Conservation (phyloP, 1,284 basidiomycete genomes). For the Athelia sp. region DNA sequence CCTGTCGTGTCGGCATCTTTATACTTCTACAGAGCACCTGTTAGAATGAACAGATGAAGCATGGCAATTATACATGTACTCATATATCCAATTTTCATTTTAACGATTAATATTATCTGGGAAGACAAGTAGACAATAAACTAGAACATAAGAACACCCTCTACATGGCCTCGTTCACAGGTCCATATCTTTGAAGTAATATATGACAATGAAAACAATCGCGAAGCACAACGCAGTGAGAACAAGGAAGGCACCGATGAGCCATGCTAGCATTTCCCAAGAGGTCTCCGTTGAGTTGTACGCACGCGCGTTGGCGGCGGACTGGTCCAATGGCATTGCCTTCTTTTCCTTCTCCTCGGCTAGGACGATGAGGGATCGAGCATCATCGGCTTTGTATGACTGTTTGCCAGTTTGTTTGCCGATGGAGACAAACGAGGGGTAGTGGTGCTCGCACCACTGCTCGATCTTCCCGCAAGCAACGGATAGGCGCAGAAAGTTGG, state of each 20-base stretch:
- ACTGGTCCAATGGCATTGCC: constrained; percentile 18
- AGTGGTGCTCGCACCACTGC: constrained; percentile 87
- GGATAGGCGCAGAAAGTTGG: constrained; percentile 80
- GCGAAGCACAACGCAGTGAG: constrained; percentile 29
- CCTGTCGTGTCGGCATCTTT: no score
- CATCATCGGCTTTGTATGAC: constrained; percentile 45
- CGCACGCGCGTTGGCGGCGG: constrained; percentile 5
- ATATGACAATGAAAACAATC: constrained; percentile 29
- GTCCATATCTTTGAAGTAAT: constrained; percentile 15
- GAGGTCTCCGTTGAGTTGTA: constrained; percentile 16
- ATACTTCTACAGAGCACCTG: no score
- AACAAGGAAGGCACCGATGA: constrained; percentile 35
- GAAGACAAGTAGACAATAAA: no score
- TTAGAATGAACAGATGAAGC: no score
- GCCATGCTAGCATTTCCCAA: constrained; percentile 33
- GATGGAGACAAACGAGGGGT: constrained; percentile 77
- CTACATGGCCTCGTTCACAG: no score
- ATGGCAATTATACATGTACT: no score
- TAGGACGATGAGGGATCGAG: constrained; percentile 46
- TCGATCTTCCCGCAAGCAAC: constrained; percentile 89
- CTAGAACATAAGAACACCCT: no score
- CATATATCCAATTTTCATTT: no score
- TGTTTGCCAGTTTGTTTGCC: constrained; percentile 25
- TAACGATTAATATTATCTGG: no score
- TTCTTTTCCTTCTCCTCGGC: constrained; percentile 34